Conservation (phyloP, 306 rosid species). For the Carpinus viminea region DNA sequence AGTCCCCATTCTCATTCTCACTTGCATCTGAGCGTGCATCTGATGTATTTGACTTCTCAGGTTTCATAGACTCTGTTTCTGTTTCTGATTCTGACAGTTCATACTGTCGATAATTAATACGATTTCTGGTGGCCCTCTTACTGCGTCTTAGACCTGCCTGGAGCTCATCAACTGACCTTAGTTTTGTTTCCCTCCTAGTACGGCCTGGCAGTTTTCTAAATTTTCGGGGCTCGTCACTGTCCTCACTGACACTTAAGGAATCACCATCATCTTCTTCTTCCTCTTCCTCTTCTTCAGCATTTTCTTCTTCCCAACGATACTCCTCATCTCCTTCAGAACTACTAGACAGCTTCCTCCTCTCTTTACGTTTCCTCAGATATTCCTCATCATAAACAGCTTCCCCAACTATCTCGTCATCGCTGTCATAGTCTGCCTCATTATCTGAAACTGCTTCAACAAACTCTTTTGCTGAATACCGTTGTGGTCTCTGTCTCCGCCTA, state of each 20-base stretch:
- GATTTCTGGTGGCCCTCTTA: conserved; percentile 87
- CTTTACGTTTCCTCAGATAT: conserved; percentile 81
- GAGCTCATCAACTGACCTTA: conserved; percentile 77
- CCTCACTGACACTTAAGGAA: conserved; percentile 80
- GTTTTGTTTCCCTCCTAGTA: conserved; percentile 82
- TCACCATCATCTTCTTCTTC: conserved; percentile 71
- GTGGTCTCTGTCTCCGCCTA: conserved; percentile 84
- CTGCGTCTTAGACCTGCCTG: conserved; percentile 96
- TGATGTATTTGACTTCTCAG: conserved; percentile 59
- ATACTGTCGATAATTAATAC: conserved; percentile 69
- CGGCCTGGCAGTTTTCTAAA: conserved; percentile 67
- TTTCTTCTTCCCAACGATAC: conserved; percentile 82
- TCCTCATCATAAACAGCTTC: conserved; percentile 97
- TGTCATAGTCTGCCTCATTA: conserved; percentile 77
- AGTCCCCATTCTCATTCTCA: conserved; percentile 86
- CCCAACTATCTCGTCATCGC: conserved; percentile 97
- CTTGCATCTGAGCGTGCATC: conserved; percentile 58
- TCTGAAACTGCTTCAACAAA: conserved; percentile 77
- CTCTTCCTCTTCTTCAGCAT: conserved; percentile 89
- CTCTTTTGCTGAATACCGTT: conserved; percentile 82
- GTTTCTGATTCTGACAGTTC: conserved; percentile 90
- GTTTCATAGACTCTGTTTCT: conserved; percentile 67
- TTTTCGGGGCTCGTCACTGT: conserved; percentile 75
- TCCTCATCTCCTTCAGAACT: conserved; percentile 99
- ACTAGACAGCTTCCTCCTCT: conserved; percentile 78